Conservation (phyloP, 805 yeast genomes). For the Wickerhamiella sorbophila region DNA sequence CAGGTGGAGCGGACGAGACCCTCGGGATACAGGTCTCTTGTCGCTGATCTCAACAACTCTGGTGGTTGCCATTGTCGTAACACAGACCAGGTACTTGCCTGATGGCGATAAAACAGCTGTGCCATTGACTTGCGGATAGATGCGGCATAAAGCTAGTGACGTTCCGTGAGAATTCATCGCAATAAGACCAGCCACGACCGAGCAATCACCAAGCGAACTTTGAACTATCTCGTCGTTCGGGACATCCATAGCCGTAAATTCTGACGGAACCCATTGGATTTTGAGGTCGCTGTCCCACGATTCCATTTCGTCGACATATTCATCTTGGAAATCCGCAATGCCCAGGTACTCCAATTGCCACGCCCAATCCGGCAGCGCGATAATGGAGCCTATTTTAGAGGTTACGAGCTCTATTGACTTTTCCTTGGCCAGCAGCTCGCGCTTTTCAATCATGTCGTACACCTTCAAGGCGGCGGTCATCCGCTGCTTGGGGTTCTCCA, state of each 20-base stretch:
- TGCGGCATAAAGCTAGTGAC: constrained; percentile 12
- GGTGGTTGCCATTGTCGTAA: constrained; percentile 39
- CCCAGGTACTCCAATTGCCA: background rate
- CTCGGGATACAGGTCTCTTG: constrained; percentile 27
- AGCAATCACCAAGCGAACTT: constrained; percentile 42
- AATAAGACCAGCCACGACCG: constrained; percentile 56
- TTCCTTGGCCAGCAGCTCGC: constrained; percentile 10
- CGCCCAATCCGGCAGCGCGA: constrained; percentile 19
- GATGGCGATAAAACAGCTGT: constrained; percentile 13
- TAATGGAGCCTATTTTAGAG: constrained; percentile 21
- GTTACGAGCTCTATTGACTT: constrained; percentile 21
- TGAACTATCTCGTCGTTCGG: constrained; percentile 10
- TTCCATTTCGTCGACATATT: constrained; percentile 1
- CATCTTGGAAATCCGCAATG: background rate
- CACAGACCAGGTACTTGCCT: constrained; percentile 28
- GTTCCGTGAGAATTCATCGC: constrained; percentile 29
- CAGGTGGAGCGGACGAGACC: background rate
- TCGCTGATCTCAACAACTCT: constrained; percentile 38
- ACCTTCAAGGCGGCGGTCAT: constrained; percentile 8
- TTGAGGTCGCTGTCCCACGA: background rate
- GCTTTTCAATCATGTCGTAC: constrained; percentile 14
- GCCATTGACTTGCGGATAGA: constrained; percentile 16
- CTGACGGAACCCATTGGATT: background rate
- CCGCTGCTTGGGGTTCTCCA: constrained; percentile 1
- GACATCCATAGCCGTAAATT: background rate